Evolutionary conservation across 1,139 yeast genomes (phyloP), one percentile per base, ranked within the genome.

Genomic region (Candida glucosophila): DNA sequence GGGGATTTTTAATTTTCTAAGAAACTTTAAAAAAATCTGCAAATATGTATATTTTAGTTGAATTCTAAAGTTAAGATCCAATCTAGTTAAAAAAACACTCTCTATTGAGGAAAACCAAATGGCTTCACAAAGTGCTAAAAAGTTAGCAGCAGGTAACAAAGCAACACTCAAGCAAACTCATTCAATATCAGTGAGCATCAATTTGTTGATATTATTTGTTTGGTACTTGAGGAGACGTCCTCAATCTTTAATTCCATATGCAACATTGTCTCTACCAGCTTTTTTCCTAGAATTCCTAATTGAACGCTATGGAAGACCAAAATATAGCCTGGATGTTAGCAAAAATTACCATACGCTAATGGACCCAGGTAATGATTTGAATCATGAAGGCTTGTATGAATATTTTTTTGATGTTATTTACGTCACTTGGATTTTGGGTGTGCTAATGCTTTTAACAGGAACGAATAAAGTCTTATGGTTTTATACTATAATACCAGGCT

Each of bases 351-450:
- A 36, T 12, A 28, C 29, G 24, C 55, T 81, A 28, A 44, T 68
- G 2, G 55, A 51, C 13, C 49, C 79, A 2, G 94, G 93, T 2
- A 74, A 69, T 23, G 88, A 83, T 43, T 59, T 82, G 33, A 50
- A 52, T 24, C 82, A 75, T 33, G 50, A 56, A 3, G 95, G 94
- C 0, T 55, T 83, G 22, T 77, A 77, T 12, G 94, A 83, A 49
- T 81, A 79, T 55, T 54, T 81, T 54, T 78, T 78, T 44, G 95
- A 83, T 45, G 53, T 81, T 13, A 60, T 83, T 29, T 82, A 82
- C 44, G 51, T 80, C 28, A 81, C 93, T 2, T 67, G 82, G 67
- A 42, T 67, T 10, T 59, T 77, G 35, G 76, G 75, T 37, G 29
- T 77, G 0, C 52, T 79, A 27, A 67, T 75, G 53, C 45, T 73